These are phyloP conservation scores for Solanum sparsipilum DNA, from an alignment of 257 asterid genomes.

Conservation along the genomic window DNA sequence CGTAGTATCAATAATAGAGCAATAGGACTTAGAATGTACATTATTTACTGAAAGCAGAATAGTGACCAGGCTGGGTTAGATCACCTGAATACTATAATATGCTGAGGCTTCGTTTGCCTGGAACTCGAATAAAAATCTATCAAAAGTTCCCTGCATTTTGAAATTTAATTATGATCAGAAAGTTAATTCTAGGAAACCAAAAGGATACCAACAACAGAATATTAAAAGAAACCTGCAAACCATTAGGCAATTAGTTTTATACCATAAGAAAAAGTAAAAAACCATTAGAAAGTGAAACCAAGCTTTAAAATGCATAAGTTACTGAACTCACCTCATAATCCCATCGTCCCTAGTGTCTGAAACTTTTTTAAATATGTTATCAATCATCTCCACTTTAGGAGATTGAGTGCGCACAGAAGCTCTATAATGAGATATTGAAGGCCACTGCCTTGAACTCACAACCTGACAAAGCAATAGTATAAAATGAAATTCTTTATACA, in stretches of 20 bases:
- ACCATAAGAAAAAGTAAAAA: not conserved
- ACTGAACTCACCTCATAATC: constrained; percentile 46
- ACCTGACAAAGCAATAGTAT: constrained; percentile 28
- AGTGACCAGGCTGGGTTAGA: not conserved
- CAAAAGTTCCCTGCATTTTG: constrained; percentile 52
- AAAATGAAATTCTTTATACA: not conserved
- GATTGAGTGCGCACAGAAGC: constrained; percentile 92
- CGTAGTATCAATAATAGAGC: not conserved
- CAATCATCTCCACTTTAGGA: constrained; percentile 81
- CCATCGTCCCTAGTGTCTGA: constrained; percentile 79
- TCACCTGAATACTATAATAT: constrained; percentile 77
- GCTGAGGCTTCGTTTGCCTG: constrained; percentile 69
- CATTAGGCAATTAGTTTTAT: not conserved
- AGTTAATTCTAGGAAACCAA: not conserved
- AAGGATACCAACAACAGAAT: not conserved
- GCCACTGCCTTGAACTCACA: constrained; percentile 96
- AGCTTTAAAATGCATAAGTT: not conserved
- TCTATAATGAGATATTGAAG: constrained; percentile 66
- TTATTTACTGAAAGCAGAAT: not conserved
- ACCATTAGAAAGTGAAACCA: not conserved
- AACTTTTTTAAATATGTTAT: constrained; percentile 49
- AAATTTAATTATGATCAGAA: not conserved
- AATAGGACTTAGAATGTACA: not conserved
- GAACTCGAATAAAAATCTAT: constrained; percentile 63
- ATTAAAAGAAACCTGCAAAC: not conserved